Percentiles rank a stretch among this genome's conserved stretches.
These are phyloP conservation scores for Cladosporium velox DNA, from an alignment of 2,329 filamentous ascomycete species.

Conservation along the genomic window DNA sequence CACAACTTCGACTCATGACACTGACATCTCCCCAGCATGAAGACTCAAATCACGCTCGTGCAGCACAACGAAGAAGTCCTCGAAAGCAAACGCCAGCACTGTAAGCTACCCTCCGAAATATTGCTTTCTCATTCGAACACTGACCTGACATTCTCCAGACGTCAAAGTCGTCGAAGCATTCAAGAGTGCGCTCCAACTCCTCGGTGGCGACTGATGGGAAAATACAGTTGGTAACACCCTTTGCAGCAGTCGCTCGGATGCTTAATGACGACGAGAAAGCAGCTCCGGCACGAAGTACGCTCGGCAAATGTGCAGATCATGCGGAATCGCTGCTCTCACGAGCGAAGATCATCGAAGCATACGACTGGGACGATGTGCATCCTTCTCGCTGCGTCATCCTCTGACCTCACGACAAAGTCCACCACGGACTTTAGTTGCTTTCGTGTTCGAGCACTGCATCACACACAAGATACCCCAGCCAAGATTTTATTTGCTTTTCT, in stretches of 20 bases:
- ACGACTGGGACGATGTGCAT: slow-evolving; percentile 22
- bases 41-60: slow-evolving; percentile 76
- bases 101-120: slow-evolving; percentile 53
- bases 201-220: slow-evolving; percentile 27
- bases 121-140: slow-evolving; percentile 19
- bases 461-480: neutral
- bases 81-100: slow-evolving; percentile 70
- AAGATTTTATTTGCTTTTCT: neutral
- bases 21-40: slow-evolving; percentile 56
- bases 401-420: neutral
- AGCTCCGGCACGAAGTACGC: neutral
- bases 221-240: slow-evolving; percentile 70
- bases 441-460: neutral
- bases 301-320: neutral
- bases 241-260: slow-evolving; percentile 80
- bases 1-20: neutral
- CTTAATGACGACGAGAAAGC: slow-evolving; percentile 9
- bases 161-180: slow-evolving; percentile 51
- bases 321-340: neutral
- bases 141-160: slow-evolving; percentile 36
- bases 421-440: neutral
- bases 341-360: slow-evolving; percentile 9
- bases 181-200: slow-evolving; percentile 51
- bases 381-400: slow-evolving; percentile 19
- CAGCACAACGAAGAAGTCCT: slow-evolving; percentile 18